Evolutionary conservation across 2,329 filamentous ascomycete genomes (phyloP).

Genomic region (Myotisia sp.): DNA sequence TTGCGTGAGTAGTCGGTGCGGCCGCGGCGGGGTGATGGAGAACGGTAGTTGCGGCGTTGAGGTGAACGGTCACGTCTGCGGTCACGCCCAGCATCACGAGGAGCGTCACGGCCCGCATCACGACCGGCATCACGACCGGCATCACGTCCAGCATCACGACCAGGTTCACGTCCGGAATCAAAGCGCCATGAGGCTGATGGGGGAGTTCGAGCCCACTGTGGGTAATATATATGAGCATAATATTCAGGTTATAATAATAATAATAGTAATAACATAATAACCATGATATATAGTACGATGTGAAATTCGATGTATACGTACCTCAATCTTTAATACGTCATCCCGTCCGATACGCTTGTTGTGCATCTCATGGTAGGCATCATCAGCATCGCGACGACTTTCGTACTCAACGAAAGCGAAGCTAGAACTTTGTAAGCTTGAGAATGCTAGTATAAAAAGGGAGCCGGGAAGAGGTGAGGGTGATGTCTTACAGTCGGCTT

Average conservation of each 20-base stretch:
- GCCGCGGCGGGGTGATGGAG: slow-evolving; percentile 43
- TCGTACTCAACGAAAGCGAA: slow-evolving; percentile 99
- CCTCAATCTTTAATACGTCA: slow-evolving; percentile 94
- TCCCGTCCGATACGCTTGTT: slow-evolving; percentile 96
- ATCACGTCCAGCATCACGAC: too few relatives aligned
- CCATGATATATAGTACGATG: neutral
- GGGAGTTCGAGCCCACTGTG: slow-evolving; percentile 90
- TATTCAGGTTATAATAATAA: neutral
- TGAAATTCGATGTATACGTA: too few relatives aligned
- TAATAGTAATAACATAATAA: neutral
- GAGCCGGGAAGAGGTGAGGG: neutral
- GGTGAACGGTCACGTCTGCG: slow-evolving; percentile 52
- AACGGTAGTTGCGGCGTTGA: slow-evolving; percentile 55
- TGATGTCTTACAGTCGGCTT: slow-evolving; percentile 71
- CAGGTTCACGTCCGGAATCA: slow-evolving; percentile 56
- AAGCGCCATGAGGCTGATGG: slow-evolving; percentile 98
- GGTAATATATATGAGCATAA: slow-evolving; percentile 14
- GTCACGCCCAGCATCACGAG: too few relatives aligned
- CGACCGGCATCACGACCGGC: too few relatives aligned
- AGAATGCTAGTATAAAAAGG: slow-evolving; percentile 10
- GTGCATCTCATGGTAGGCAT: slow-evolving; percentile 99
- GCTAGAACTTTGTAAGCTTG: slow-evolving; percentile 29
- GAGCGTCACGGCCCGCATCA: too few relatives aligned
- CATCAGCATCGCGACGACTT: slow-evolving; percentile 92
- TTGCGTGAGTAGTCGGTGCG: slow-evolving; percentile 74